Percentiles rank a stretch among this genome's conserved stretches.
phyloP scores from a whole-genome alignment of 179 eudicot genomes.

The Amaranthus tricolor region DNA sequence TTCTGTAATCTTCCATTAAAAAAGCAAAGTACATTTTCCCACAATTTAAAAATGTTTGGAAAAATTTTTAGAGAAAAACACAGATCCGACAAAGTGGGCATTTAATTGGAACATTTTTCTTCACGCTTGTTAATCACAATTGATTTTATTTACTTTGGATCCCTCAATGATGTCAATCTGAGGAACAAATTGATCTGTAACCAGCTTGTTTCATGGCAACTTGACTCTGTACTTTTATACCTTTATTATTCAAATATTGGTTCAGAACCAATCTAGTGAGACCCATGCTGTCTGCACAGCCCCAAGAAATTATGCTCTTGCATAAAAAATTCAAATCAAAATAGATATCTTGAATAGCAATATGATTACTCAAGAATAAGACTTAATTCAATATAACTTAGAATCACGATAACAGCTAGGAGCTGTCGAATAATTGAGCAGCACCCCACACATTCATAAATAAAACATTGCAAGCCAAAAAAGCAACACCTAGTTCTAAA shows the following conservation, averaged over 20 bases:
- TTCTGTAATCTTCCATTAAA: too few relatives aligned
- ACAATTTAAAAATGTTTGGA: too few relatives aligned
- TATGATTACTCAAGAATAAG: background rate
- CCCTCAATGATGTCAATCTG: background rate
- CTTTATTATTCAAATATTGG: background rate
- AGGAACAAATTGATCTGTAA: background rate
- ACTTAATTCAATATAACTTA: constrained; percentile 18
- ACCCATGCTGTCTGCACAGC: background rate
- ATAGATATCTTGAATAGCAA: background rate
- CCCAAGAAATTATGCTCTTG: background rate
- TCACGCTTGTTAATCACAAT: too few relatives aligned
- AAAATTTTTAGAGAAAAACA: too few relatives aligned
- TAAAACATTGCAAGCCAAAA: constrained; percentile 25
- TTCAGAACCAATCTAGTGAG: background rate
- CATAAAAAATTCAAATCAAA: background rate
- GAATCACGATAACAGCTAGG: constrained; percentile 29
- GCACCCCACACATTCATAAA: constrained; percentile 24
- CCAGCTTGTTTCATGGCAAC: background rate
- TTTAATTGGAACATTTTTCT: too few relatives aligned
- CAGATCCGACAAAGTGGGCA: too few relatives aligned
- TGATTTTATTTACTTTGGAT: too few relatives aligned
- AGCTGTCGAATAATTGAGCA: constrained; percentile 28
- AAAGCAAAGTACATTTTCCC: too few relatives aligned
- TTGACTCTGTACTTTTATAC: background rate
- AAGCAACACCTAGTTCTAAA: constrained; percentile 30